Evolutionary conservation across 2,329 filamentous ascomycete species (phyloP).

Genomic region (Neopestalotiopsis sp.): DNA sequence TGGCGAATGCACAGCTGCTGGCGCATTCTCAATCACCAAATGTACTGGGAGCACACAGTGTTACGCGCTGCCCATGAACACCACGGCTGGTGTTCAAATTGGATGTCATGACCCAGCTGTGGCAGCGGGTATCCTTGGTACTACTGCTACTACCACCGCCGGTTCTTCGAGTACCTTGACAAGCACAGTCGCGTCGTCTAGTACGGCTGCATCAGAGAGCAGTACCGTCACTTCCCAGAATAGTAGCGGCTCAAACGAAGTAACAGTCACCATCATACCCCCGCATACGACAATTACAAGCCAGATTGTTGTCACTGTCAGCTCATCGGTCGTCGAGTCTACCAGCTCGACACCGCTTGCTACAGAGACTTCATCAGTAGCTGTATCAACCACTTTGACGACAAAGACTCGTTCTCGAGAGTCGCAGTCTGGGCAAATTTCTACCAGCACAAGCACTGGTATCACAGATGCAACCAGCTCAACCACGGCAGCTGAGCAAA

Average conservation of each 20-base stretch:
- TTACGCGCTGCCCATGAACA: constrained; percentile 60
- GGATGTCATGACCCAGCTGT: constrained; percentile 49
- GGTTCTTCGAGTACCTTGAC: constrained; percentile 24
- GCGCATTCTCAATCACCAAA: constrained; percentile 47
- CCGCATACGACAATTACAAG: constrained; percentile 32
- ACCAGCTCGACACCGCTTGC: constrained; percentile 1
- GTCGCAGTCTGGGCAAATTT: constrained; percentile 12
- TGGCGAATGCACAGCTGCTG: constrained; percentile 49
- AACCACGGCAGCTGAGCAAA: constrained; percentile 21
- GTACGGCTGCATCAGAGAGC: neutral
- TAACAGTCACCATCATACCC: constrained; percentile 28
- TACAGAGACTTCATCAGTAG: constrained; percentile 23
- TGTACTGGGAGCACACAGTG: constrained; percentile 48
- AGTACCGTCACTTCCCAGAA: constrained; percentile 14
- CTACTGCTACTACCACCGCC: constrained; percentile 7
- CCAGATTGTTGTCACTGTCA: constrained; percentile 24
- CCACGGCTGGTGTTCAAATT: constrained; percentile 52
- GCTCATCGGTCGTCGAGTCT: constrained; percentile 17
- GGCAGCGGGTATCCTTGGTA: constrained; percentile 50
- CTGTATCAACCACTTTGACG: constrained; percentile 26
- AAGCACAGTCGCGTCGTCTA: neutral
- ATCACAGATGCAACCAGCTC: constrained; percentile 13
- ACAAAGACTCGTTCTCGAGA: constrained; percentile 26
- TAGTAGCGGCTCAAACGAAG: constrained; percentile 17
- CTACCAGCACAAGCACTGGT: neutral